Base-by-base conservation (phyloP, 2,329 filamentous ascomycete species). In the Phialophora tarda region DNA sequence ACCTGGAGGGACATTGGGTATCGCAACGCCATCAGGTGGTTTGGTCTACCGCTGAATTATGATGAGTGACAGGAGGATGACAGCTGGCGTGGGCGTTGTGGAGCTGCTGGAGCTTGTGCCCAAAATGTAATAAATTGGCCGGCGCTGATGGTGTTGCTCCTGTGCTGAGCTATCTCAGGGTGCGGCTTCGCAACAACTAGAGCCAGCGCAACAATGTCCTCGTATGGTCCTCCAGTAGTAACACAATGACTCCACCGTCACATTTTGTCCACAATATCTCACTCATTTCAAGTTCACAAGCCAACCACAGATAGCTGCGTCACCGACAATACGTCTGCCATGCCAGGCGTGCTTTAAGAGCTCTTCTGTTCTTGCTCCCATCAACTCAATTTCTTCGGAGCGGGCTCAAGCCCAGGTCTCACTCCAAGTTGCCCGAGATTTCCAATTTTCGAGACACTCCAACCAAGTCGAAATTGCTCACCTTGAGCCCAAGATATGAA, bases 1-100 rank as follows among this genome's bases (percentile, higher is more conserved):
- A 66, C 51, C 3, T 66, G 64, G 64, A 62, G 54, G 44, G 64
- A 66, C 44, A 66, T 66, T 54, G 64, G 64, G 12, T 66, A 66
- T 28, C 64, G 64, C 1, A 66, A 66, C 30, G 64, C 64, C 8
- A 66, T 66, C 28, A 34, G 59, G n/a, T 21, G 61, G 21, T 66
- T 66, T 53, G 59, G 53, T 1, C 47, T 66, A 24, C 64, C 64
- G 5, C 30, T 66, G 47, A 41, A 58, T 32, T 62, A 62, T 44
- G 64, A 65, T 41, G 56, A 51, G 48, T n/a, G 48, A 55, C 23
- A 10, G 21, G 53, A 34, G 3, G 28, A 8, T 17, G 53, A 2
- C 5, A 55, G 17, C 38, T 21, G 38, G 14, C 4, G 17, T n/a
- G 14, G 38, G 6, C 4, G 14, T n/a, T 8, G 17, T 6, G 0